Evolutionary conservation across 805 yeast species (phyloP).

Genomic region (Metschnikowia lachancei): DNA sequence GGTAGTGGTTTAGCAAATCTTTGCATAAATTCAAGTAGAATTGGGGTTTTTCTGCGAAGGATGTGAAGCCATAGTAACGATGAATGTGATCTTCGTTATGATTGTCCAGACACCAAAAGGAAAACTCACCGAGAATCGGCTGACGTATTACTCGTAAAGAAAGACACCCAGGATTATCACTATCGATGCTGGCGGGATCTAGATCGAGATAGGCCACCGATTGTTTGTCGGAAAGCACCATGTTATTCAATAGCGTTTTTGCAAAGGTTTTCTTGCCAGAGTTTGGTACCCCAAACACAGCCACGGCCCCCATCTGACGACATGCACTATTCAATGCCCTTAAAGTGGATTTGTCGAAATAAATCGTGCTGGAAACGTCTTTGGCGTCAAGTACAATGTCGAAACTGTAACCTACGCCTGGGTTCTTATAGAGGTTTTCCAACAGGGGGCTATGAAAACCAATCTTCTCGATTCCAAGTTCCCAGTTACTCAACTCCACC

Average conservation of each 20-base stretch:
- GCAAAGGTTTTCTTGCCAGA: constrained; percentile 80
- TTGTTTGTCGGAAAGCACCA: constrained; percentile 29
- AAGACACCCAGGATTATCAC: constrained; percentile 66
- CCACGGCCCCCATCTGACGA: constrained; percentile 24
- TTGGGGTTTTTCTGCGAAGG: constrained; percentile 66
- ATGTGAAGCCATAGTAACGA: constrained; percentile 58
- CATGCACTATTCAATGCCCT: constrained; percentile 5
- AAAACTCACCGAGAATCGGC: constrained; percentile 30
- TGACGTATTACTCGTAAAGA: constrained; percentile 44
- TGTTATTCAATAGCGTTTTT: constrained; percentile 50
- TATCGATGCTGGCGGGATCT: constrained; percentile 90
- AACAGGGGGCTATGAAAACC: constrained; percentile 45
- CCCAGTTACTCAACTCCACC: constrained; percentile 32
- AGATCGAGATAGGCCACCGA: constrained; percentile 60
- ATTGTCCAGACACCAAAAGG: constrained; percentile 18
- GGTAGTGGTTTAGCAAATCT: constrained; percentile 38
- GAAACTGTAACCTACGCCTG: constrained; percentile 11
- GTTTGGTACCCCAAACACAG: constrained; percentile 65
- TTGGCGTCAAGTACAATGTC: constrained; percentile 5
- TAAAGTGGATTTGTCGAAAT: constrained; percentile 7
- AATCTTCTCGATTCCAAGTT: constrained; percentile 46
- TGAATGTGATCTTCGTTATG: constrained; percentile 16
- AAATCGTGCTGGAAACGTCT: constrained; percentile 4
- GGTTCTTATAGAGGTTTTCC: constrained; percentile 31
- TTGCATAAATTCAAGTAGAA: constrained; percentile 47